A percentile compares a stretch with the other conserved stretches of the same genome.
Conservation (phyloP, 2,329 filamentous ascomycete genomes). For the Microdochium paspali region DNA sequence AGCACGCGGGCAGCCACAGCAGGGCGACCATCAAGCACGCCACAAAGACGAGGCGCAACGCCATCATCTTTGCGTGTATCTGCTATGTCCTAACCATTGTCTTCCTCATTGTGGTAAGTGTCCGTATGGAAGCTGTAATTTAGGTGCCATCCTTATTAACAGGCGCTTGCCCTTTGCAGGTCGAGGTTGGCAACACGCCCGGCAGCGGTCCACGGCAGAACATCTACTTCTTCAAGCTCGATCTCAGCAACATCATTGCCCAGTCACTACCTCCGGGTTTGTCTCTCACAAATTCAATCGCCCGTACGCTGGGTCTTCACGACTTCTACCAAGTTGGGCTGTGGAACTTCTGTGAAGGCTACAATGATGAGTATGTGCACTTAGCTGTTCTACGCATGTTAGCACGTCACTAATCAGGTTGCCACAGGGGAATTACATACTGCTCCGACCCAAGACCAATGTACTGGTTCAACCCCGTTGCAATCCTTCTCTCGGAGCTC, state of each 20-base stretch:
- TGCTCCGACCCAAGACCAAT: constrained; percentile 63
- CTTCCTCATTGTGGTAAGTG: constrained; percentile 65
- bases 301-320: constrained; percentile 75
- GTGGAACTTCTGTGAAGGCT: constrained; percentile 90
- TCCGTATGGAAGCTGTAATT: neutral
- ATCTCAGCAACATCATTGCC: constrained; percentile 75
- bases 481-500: constrained; percentile 71
- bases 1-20: constrained; percentile 2
- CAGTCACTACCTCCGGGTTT: constrained; percentile 59
- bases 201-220: constrained; percentile 51
- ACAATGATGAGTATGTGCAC: constrained; percentile 46
- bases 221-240: constrained; percentile 78
- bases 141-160: neutral
- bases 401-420: neutral
- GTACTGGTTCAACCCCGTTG: constrained; percentile 88
- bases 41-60: constrained; percentile 46
- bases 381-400: constrained; percentile 25
- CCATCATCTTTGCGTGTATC: constrained; percentile 55
- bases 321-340: constrained; percentile 92
- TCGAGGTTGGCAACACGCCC: constrained; percentile 65
- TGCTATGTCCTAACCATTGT: constrained; percentile 67
- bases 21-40: constrained; percentile 29
- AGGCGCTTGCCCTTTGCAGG: constrained; percentile 14
- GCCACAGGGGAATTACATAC: constrained; percentile 54
- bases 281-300: constrained; percentile 73